Percentiles rank a stretch among this genome's conserved stretches.
These are phyloP conservation scores for Botryotinia convoluta DNA, from an alignment of 2,329 filamentous ascomycete species.

Conservation along the genomic window DNA sequence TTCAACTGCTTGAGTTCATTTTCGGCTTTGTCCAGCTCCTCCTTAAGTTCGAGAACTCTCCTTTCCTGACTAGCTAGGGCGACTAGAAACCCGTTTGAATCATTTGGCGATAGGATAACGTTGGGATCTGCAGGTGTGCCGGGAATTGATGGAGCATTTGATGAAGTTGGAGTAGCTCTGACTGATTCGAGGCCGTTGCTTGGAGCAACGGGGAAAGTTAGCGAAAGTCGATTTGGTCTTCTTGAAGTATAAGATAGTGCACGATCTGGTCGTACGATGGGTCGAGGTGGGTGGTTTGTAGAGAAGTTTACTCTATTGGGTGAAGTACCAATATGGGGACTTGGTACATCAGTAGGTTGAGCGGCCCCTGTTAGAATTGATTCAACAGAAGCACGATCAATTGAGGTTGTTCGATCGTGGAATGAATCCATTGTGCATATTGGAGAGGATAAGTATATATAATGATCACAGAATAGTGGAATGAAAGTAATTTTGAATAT, in stretches of 20 bases:
- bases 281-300: conserved; percentile 25
- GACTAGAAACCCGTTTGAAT: conserved; percentile 62
- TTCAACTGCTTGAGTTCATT: conserved; percentile 73
- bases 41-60: conserved; percentile 82
- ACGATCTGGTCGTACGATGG: conserved; percentile 28
- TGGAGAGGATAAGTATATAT: conserved; percentile 24
- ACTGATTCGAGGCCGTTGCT: conserved; percentile 30
- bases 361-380: conserved; percentile 35
- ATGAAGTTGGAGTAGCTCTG: conserved; percentile 35
- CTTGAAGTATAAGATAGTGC: conserved; percentile 33
- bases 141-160: conserved; percentile 32
- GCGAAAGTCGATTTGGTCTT: conserved; percentile 36
- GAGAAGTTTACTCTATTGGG: conserved; percentile 30
- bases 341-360: conserved; percentile 30
- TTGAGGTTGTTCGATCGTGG: conserved; percentile 32
- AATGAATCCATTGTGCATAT: conserved; percentile 36
- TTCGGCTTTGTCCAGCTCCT: conserved; percentile 85
- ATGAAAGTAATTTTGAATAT: conserved; percentile 28
- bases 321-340: conserved; percentile 32
- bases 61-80: conserved; percentile 91
- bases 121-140: conserved; percentile 30
- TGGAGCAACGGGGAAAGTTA: conserved; percentile 38
- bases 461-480: conserved; percentile 27
- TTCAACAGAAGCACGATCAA: conserved; percentile 34
- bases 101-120: conserved; percentile 32